phyloP scores from a whole-genome alignment of 2,329 filamentous ascomycete genomes.

The Cladosporium sp. region DNA sequence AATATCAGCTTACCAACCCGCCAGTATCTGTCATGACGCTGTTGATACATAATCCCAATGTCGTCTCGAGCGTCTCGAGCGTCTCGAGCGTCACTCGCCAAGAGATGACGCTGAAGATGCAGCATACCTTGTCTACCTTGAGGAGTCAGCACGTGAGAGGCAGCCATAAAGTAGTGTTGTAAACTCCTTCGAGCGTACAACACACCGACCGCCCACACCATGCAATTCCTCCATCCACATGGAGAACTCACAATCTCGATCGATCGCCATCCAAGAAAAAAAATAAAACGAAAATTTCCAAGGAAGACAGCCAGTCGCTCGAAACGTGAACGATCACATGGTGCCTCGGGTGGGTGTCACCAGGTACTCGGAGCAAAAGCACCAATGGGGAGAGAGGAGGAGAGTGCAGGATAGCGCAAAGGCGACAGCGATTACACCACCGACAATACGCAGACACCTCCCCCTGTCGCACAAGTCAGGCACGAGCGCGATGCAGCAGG shows the following conservation, averaged over 20 bases:
- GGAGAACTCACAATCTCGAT: neutral
- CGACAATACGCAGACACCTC: neutral
- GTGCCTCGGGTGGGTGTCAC: neutral
- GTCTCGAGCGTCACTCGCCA: neutral
- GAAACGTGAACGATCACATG: neutral
- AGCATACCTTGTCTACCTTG: neutral
- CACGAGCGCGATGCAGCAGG: slow-evolving; percentile 11
- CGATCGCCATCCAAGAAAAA: neutral
- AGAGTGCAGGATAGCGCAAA: neutral
- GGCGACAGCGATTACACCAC: neutral
- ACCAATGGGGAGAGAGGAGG: neutral
- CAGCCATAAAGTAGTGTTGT: neutral
- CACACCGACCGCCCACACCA: neutral
- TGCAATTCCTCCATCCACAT: neutral
- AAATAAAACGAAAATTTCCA: neutral
- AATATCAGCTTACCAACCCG: neutral
- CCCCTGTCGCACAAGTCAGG: slow-evolving; percentile 9
- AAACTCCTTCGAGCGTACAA: neutral
- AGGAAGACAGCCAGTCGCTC: neutral
- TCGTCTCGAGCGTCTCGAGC: slow-evolving; percentile 3
- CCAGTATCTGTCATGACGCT: neutral
- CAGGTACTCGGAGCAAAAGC: slow-evolving; percentile 4
- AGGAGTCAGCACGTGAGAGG: neutral
- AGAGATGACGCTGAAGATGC: slow-evolving; percentile 6
- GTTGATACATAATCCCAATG: neutral